Conservation (phyloP, 177 flowering plant genomes). For the Vitis hybrid region DNA sequence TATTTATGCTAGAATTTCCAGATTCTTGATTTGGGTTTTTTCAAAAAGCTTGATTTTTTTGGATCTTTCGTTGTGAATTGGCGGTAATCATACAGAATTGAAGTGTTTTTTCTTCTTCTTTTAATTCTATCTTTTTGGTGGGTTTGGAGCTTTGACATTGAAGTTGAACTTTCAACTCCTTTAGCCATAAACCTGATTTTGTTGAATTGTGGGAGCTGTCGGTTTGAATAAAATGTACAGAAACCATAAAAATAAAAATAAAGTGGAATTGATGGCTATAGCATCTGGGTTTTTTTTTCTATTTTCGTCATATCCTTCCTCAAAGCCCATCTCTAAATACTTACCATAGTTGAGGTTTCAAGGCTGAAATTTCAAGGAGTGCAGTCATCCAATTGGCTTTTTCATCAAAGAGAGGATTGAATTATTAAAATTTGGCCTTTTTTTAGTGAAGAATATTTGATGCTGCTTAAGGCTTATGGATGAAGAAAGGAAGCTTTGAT, state of each 20-base stretch:
- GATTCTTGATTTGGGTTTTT: too few relatives aligned
- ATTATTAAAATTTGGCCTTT: neutral
- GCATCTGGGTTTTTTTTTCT: neutral
- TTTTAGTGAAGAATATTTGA: slow-evolving; percentile 1
- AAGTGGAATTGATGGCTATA: neutral
- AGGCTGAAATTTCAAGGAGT: slow-evolving; percentile 1
- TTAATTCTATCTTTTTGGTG: neutral
- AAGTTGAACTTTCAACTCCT: neutral
- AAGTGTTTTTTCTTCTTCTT: neutral
- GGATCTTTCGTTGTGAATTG: too few relatives aligned
- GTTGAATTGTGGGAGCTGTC: too few relatives aligned
- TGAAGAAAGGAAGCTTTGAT: slow-evolving; percentile 25
- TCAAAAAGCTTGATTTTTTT: too few relatives aligned
- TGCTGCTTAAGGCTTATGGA: slow-evolving; percentile 11
- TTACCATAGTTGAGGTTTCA: neutral
- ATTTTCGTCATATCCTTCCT: neutral
- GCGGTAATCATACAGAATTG: too few relatives aligned
- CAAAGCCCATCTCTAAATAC: too few relatives aligned
- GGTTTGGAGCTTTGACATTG: slow-evolving; percentile 8
- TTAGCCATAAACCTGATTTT: too few relatives aligned
- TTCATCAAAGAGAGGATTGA: slow-evolving; percentile 16
- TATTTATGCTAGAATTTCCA: too few relatives aligned
- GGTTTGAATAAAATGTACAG: too few relatives aligned
- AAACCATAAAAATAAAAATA: slow-evolving; percentile 2
- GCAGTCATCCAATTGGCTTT: neutral